Evolutionary conservation across 2,329 filamentous ascomycete species (phyloP), one percentile per base, ranked within the genome.

Genomic region (Botryotinia convoluta): DNA sequence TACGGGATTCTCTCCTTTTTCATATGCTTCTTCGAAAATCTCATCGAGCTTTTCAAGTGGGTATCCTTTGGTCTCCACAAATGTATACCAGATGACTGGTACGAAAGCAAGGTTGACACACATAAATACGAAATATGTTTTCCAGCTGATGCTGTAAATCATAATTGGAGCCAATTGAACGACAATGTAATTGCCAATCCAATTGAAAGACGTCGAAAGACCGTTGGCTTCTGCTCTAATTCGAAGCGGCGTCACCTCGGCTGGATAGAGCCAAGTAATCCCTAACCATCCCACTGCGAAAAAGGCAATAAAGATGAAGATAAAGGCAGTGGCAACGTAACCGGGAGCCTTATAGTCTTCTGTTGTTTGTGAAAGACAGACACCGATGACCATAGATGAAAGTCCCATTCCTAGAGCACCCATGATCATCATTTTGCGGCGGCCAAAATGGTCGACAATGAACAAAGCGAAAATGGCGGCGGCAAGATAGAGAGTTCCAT

Each of bases 401-500:
- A 86, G 87, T n/a, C 71, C 85, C 59, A 89, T 83, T 79, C 86
- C 87, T 79, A 88, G 86, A 64, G 87, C 87, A 48, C 83, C 83
- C 0, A 85, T 86, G 74, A 89, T 88, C 59, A 88, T 77, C 73
- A 74, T 74, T 74, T 82, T 84, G 60, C 83, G 83, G 4, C 86
- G 83, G 10, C 85, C 85, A 1, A 88, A 85, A n/a, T 84, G 83
- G 76, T 88, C 86, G 63, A 87, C 84, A 45, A 88, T 77, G 78
- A 87, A 86, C 57, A 84, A 79, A 76, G 88, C 90, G 79, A 91
- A 87, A 80, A 90, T 91, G 0, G 90, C 92, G 3, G 91, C 90
- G 78, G 92, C 91, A 37, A 93, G 86, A 32, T 87, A 88, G 65
- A 87, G 85, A 5, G 74, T 54, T 18, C 73, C 75, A 16, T 77